Conservation (phyloP, 139 green algal species). For the Coelastrella sp. region DNA sequence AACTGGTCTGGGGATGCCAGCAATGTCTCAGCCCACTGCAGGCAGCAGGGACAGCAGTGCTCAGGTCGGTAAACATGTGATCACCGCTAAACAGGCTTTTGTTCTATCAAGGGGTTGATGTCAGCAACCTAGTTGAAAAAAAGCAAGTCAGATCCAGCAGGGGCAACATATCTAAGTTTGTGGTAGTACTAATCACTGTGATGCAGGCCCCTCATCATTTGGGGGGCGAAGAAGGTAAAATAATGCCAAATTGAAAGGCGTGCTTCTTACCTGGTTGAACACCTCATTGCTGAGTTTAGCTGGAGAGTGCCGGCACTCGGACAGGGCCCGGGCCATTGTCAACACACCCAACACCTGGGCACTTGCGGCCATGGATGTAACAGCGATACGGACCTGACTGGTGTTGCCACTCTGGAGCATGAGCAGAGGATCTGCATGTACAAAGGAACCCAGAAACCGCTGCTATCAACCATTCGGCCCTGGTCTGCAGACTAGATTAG, state of each 20-base stretch:
- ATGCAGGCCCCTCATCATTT: neutral
- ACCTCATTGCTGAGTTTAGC: conserved; percentile 26
- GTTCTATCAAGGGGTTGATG: no score
- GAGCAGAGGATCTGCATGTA: conserved; percentile 1
- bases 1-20: neutral
- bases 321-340: conserved; percentile 1
- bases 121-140: no score
- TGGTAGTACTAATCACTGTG: neutral
- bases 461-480: no score
- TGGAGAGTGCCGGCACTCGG: neutral
- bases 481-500: no score
- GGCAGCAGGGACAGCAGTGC: neutral
- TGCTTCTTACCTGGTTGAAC: neutral
- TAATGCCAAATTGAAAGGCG: neutral
- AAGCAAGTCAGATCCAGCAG: no score
- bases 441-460: no score
- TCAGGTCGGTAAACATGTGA: no score
- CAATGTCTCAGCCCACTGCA: conserved; percentile 11
- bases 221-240: neutral
- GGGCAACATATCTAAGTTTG: neutral
- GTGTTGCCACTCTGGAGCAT: conserved; percentile 28
- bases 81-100: no score
- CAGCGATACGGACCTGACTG: neutral
- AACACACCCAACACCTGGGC: conserved; percentile 9
- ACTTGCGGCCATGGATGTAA: neutral